These are phyloP conservation scores for Podospora sp. DNA, from an alignment of 495 filamentous ascomycete species.

Conservation along the genomic window DNA sequence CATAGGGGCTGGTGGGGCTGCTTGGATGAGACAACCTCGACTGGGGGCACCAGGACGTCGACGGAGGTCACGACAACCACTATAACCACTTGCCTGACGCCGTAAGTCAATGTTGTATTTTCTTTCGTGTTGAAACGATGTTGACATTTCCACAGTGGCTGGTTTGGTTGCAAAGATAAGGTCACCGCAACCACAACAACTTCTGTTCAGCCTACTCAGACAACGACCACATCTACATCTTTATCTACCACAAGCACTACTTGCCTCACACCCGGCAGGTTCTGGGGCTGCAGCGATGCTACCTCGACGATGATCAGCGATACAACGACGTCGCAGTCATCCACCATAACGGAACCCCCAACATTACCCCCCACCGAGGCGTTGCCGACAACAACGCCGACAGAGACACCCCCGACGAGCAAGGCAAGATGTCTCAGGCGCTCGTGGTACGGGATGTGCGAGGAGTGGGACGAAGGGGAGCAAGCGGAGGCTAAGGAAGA, in stretches of 20 bases:
- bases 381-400: conserved; percentile 29
- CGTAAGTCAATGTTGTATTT: conserved; percentile 33
- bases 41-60: conserved; percentile 45
- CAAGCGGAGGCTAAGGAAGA: neutral
- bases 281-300: conserved; percentile 54
- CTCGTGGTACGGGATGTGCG: conserved; percentile 49
- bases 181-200: conserved; percentile 42
- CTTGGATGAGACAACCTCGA: conserved; percentile 63
- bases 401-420: conserved; percentile 27
- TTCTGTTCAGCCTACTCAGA: conserved; percentile 26
- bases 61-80: conserved; percentile 49
- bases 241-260: conserved; percentile 33
- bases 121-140: neutral
- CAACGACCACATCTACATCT: neutral
- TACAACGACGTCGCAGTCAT: conserved; percentile 34
- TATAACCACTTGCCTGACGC: conserved; percentile 60
- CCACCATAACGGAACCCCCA: conserved; percentile 42
- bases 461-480: conserved; percentile 35
- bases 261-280: conserved; percentile 57
- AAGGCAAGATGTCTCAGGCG: conserved; percentile 37
- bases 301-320: conserved; percentile 38
- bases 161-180: conserved; percentile 68
- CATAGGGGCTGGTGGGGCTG: conserved; percentile 72
- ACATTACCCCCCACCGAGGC: conserved; percentile 35
- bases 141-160: conserved; percentile 45